These are phyloP conservation scores for Dactylonectria estremocensis DNA, from an alignment of 2,329 filamentous ascomycete genomes.

Conservation along the genomic window DNA sequence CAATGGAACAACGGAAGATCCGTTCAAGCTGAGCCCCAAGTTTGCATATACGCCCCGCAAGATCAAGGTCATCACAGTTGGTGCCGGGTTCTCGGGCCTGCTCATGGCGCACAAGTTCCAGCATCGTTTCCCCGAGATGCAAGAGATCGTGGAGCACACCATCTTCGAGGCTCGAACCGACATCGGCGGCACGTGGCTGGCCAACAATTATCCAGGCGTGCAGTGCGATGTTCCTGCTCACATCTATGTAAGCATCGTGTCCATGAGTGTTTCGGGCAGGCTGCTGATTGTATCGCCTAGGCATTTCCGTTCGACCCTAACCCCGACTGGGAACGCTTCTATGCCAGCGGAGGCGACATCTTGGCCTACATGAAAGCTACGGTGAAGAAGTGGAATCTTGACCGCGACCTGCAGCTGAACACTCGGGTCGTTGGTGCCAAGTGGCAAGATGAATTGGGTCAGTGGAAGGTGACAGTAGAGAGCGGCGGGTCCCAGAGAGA, in stretches of 20 bases:
- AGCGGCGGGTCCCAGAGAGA: slow-evolving; percentile 30
- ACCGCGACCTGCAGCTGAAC: slow-evolving; percentile 54
- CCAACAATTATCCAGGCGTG: slow-evolving; percentile 47
- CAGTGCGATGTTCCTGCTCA: slow-evolving; percentile 43
- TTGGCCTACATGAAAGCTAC: slow-evolving; percentile 64
- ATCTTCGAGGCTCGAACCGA: slow-evolving; percentile 51
- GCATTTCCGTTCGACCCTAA: slow-evolving; percentile 70
- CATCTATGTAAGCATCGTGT: slow-evolving; percentile 33
- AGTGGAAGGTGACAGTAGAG: slow-evolving; percentile 44
- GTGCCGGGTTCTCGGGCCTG: slow-evolving; percentile 52
- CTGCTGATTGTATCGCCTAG: slow-evolving; percentile 22
- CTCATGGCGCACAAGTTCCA: slow-evolving; percentile 55
- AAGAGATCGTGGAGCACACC: slow-evolving; percentile 44
- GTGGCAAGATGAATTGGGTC: slow-evolving; percentile 38
- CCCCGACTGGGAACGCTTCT: slow-evolving; percentile 71
- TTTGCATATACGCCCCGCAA: slow-evolving; percentile 50
- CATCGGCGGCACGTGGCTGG: slow-evolving; percentile 54
- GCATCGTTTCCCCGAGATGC: slow-evolving; percentile 52
- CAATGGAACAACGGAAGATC: slow-evolving; percentile 39
- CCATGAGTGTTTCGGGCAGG: background rate
- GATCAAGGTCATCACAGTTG: slow-evolving; percentile 54
- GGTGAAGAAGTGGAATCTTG: slow-evolving; percentile 61
- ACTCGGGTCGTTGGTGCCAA: slow-evolving; percentile 49
- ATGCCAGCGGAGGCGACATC: slow-evolving; percentile 71
- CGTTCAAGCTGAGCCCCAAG: slow-evolving; percentile 46